phyloP scores from a whole-genome alignment of 257 asterid species.

The Rhazya stricta region DNA sequence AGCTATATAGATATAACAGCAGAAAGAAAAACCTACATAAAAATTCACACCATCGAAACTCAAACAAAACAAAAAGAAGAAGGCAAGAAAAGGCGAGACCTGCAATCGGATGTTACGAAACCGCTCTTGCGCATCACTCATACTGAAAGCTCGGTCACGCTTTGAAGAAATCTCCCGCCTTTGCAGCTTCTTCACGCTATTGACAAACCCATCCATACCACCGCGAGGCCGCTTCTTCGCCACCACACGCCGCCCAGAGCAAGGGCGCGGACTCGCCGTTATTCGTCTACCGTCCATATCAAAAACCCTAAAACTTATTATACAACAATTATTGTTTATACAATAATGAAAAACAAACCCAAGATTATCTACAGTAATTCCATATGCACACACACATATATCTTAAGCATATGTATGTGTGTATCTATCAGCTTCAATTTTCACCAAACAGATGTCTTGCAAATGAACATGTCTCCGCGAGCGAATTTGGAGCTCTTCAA shows the following conservation, averaged over 20 bases:
- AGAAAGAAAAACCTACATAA: too few relatives aligned
- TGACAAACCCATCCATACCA: slow-evolving; percentile 71
- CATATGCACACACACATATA: not conserved
- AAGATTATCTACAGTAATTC: slow-evolving; percentile 13
- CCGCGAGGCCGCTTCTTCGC: slow-evolving; percentile 92
- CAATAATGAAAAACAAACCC: slow-evolving; percentile 17
- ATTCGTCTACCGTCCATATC: slow-evolving; percentile 88
- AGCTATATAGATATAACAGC: not conserved
- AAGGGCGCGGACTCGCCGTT: slow-evolving; percentile 89
- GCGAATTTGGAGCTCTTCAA: slow-evolving; percentile 5
- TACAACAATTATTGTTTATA: slow-evolving; percentile 14
- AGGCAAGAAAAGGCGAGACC: slow-evolving; percentile 40
- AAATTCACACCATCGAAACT: too few relatives aligned
- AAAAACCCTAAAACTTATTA: slow-evolving; percentile 8
- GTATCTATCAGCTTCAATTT: not conserved
- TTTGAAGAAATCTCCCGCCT: slow-evolving; percentile 87
- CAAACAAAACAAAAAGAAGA: not conserved
- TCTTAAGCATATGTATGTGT: not conserved
- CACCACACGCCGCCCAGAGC: slow-evolving; percentile 86
- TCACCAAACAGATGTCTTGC: not conserved
- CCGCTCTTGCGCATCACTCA: slow-evolving; percentile 93
- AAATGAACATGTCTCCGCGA: not conserved
- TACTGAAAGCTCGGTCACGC: slow-evolving; percentile 81
- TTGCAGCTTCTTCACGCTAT: slow-evolving; percentile 93
- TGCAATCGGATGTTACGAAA: slow-evolving; percentile 86